phyloP scores from a whole-genome alignment of 192 early-diverging fungal genomes.

The Paraglomus occultum region DNA sequence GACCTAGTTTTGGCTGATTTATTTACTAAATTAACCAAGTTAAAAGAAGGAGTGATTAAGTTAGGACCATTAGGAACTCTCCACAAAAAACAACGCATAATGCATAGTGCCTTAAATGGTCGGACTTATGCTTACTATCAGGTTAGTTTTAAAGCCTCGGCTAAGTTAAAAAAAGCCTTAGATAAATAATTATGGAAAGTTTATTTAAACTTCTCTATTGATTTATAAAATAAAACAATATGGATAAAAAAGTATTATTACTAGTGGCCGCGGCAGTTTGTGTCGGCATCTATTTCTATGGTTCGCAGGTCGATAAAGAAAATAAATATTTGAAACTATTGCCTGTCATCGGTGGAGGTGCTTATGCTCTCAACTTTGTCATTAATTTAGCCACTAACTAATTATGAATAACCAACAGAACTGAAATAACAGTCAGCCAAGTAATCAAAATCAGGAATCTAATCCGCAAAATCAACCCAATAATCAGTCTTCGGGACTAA shows the following conservation, averaged over 20 bases:
- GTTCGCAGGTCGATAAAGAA: not conserved
- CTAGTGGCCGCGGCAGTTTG: not conserved
- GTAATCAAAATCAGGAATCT: not conserved
- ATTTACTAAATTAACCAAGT: not conserved
- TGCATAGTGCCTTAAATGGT: not conserved
- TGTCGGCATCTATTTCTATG: not conserved
- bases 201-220: too few relatives aligned
- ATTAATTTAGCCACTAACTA: not conserved
- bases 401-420: not conserved
- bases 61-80: not conserved
- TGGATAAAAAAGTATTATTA: constrained; percentile 7
- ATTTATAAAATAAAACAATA: too few relatives aligned
- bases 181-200: too few relatives aligned
- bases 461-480: not conserved
- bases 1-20: constrained; percentile 9
- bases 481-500: not conserved
- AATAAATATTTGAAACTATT: not conserved
- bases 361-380: not conserved
- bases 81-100: not conserved
- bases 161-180: not conserved
- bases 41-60: not conserved
- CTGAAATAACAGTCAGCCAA: not conserved
- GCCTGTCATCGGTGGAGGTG: not conserved
- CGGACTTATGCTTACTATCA: not conserved
- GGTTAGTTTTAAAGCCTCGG: constrained; percentile 8